Conservation (phyloP, 345 rosid species). For the Alliaria petiolata region DNA sequence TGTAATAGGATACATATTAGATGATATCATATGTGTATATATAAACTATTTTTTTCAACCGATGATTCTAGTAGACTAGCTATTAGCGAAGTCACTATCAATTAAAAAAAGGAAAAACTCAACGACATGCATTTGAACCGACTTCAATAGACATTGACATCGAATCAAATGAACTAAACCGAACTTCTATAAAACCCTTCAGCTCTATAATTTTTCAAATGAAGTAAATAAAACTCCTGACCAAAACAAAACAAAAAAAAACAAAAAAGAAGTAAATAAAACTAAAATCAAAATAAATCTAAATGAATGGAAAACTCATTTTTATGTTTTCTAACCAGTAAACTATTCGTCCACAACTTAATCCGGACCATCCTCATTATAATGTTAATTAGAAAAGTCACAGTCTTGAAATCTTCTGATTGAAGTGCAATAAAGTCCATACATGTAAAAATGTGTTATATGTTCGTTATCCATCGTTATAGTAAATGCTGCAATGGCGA, state of each 20-base stretch:
- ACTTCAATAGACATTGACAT: not conserved
- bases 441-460: not conserved
- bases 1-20: not conserved
- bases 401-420: not conserved
- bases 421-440: not conserved
- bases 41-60: not conserved
- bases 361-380: too few relatives aligned
- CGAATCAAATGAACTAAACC: not conserved
- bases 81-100: not conserved
- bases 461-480: conserved; percentile 17
- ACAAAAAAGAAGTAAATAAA: too few relatives aligned
- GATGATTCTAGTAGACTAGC: conserved; percentile 5
- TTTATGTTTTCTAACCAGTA: too few relatives aligned
- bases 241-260: too few relatives aligned
- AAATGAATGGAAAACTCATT: too few relatives aligned
- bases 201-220: not conserved
- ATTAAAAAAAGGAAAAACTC: not conserved
- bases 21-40: conserved; percentile 14
- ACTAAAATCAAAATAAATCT: too few relatives aligned
- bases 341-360: too few relatives aligned
- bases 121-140: not conserved
- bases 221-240: too few relatives aligned
- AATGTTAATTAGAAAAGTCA: not conserved
- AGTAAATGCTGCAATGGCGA: conserved; percentile 20
- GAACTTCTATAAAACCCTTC: too few relatives aligned